A percentile compares a stretch with the other conserved stretches of the same genome.
phyloP scores from a whole-genome alignment of 2,329 filamentous ascomycete genomes.

The Plenodomus lindquistii region DNA sequence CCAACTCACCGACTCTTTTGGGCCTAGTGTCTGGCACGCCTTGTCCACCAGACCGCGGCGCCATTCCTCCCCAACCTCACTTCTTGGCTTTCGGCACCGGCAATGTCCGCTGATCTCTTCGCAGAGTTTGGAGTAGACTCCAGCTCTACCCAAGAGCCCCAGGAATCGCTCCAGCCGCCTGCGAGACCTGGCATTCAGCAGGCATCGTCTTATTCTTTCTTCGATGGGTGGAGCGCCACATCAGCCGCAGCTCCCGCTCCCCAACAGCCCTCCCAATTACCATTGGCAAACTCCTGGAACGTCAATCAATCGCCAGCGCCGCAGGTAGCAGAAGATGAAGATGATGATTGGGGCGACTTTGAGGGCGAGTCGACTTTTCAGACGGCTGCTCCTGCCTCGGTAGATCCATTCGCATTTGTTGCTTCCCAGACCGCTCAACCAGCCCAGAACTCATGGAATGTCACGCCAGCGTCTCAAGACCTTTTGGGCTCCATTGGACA shows the following conservation, averaged over 20 bases:
- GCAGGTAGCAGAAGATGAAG: slow-evolving; percentile 22
- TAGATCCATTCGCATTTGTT: slow-evolving; percentile 24
- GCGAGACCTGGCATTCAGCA: slow-evolving; percentile 9
- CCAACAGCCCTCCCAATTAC: slow-evolving; percentile 11
- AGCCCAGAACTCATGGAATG: slow-evolving; percentile 12
- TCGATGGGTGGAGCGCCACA: slow-evolving; percentile 35
- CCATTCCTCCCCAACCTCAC: slow-evolving; percentile 10
- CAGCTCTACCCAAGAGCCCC: slow-evolving; percentile 16
- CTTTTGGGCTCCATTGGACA: slow-evolving; percentile 13
- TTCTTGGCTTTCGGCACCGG: background rate
- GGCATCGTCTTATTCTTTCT: slow-evolving; percentile 37
- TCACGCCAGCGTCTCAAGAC: slow-evolving; percentile 8
- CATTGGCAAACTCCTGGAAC: background rate
- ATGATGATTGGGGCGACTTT: slow-evolving; percentile 49
- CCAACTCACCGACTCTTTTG: slow-evolving; percentile 7
- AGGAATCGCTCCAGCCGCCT: slow-evolving; percentile 1
- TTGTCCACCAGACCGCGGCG: slow-evolving; percentile 14
- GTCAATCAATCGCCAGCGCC: background rate
- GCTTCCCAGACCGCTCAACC: slow-evolving; percentile 13
- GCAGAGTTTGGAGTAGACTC: slow-evolving; percentile 36
- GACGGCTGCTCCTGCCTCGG: slow-evolving; percentile 12
- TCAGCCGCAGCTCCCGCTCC: slow-evolving; percentile 16
- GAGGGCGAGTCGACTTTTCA: slow-evolving; percentile 33
- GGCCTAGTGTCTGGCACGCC: slow-evolving; percentile 21
- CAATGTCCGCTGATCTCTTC: slow-evolving; percentile 44